A percentile compares a stretch with the other conserved stretches of the same genome.
These are phyloP conservation scores for Suillus lakei DNA, from an alignment of 768 basidiomycete genomes.

Conservation along the genomic window DNA sequence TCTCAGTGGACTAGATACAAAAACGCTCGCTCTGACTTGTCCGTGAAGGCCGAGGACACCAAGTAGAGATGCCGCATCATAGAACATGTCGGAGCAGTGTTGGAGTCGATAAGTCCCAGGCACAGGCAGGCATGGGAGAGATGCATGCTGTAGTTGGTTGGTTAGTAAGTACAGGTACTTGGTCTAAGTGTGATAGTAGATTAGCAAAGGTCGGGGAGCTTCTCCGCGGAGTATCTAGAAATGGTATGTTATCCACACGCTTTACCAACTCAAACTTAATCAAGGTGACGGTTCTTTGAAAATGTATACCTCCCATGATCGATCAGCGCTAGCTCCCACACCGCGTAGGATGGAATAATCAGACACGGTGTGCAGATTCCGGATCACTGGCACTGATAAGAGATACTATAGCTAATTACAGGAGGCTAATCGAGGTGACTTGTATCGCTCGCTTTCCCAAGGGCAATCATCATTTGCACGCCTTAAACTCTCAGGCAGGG, in stretches of 20 bases:
- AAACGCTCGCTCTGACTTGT: not conserved
- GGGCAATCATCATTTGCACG: constrained; percentile 2
- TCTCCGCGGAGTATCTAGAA: too few species aligned
- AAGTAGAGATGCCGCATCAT: not conserved
- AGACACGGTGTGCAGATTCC: not conserved
- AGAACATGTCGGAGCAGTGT: not conserved
- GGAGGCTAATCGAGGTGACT: not conserved
- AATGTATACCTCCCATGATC: not conserved
- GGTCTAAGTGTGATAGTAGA: too few species aligned
- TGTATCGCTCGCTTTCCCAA: not conserved
- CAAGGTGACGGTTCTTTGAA: not conserved
- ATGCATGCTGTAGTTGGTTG: not conserved
- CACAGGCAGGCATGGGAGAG: not conserved
- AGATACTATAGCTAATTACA: not conserved
- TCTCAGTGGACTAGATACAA: not conserved
- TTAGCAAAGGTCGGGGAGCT: too few species aligned
- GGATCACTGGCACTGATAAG: not conserved
- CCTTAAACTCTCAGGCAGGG: constrained; percentile 20
- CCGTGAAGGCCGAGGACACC: not conserved
- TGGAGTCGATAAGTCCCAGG: not conserved
- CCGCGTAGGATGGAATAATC: not conserved
- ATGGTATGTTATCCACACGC: not conserved
- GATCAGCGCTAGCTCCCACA: not conserved
- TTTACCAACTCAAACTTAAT: not conserved
- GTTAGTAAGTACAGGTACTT: too few species aligned